Evolutionary conservation across 495 filamentous ascomycete species (phyloP).

Genomic region (Cercophora sp.): DNA sequence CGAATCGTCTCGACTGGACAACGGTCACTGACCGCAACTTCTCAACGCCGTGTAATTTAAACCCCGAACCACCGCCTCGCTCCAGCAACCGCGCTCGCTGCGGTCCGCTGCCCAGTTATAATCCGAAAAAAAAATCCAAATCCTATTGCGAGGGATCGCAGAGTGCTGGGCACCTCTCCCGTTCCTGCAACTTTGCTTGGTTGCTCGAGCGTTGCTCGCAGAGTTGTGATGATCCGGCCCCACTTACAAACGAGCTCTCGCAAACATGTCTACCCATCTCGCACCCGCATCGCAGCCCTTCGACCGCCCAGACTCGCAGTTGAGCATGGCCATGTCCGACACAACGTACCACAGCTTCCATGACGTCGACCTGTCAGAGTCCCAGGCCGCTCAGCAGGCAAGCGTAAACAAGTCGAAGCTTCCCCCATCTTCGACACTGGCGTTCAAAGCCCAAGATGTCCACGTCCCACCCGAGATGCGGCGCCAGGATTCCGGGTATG

Average conservation of each 20-base stretch:
- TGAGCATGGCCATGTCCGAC: slow-evolving; percentile 39
- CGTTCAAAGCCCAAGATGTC: slow-evolving; percentile 14
- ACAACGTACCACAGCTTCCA: slow-evolving; percentile 48
- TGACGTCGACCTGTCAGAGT: slow-evolving; percentile 37
- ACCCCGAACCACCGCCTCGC: slow-evolving; percentile 5
- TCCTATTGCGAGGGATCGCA: slow-evolving; percentile 19
- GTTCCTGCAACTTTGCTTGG: background rate
- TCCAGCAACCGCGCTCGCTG: slow-evolving; percentile 10
- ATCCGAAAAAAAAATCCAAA: too few relatives aligned
- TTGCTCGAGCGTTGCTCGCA: background rate
- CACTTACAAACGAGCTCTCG: slow-evolving; percentile 3
- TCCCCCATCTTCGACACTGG: background rate
- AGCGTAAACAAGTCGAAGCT: background rate
- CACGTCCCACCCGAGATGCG: slow-evolving; percentile 32
- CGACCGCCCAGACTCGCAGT: slow-evolving; percentile 36
- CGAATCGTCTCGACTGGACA: slow-evolving; percentile 2
- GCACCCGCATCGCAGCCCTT: slow-evolving; percentile 24
- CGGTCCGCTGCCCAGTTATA: background rate
- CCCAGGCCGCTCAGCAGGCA: slow-evolving; percentile 8
- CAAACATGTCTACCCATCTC: slow-evolving; percentile 29
- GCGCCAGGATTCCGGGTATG: slow-evolving; percentile 50
- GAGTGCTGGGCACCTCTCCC: slow-evolving; percentile 11
- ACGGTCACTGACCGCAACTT: slow-evolving; percentile 18
- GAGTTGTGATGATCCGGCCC: slow-evolving; percentile 20
- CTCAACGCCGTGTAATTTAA: slow-evolving; percentile 9